A percentile compares a stretch with the other conserved stretches of the same genome.
phyloP scores from a whole-genome alignment of 1,139 yeast genomes.

The Sugiyamaella xylanicola region DNA sequence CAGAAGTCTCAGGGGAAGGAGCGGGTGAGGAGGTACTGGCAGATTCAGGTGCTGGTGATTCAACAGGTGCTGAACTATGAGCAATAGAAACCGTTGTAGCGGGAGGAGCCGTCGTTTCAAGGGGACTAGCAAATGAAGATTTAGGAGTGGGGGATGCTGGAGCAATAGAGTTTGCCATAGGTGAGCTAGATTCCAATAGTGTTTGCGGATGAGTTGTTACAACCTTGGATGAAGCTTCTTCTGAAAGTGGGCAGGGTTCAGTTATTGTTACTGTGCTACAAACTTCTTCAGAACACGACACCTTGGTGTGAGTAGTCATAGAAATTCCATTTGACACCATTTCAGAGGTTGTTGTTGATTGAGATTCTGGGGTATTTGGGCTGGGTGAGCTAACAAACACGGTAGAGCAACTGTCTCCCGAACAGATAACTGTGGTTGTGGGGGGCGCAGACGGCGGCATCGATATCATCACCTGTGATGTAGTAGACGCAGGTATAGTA shows the following conservation, averaged over 20 bases:
- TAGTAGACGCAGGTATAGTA: neutral
- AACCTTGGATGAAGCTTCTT: neutral
- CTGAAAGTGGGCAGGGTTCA: slow-evolving; percentile 1
- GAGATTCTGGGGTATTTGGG: neutral
- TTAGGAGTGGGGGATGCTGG: no score
- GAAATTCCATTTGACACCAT: neutral
- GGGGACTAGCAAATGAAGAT: neutral
- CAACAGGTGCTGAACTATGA: neutral
- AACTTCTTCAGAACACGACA: neutral
- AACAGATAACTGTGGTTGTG: neutral
- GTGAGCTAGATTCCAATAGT: neutral
- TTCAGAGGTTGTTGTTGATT: neutral
- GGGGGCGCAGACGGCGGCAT: neutral
- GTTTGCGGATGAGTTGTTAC: no score
- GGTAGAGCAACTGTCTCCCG: neutral
- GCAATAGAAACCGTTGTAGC: neutral
- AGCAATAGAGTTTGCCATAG: neutral
- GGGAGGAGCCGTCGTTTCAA: neutral
- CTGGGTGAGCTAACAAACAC: neutral
- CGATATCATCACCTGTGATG: neutral
- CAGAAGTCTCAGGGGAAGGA: neutral
- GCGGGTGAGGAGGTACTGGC: slow-evolving; percentile 1
- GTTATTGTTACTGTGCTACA: slow-evolving; percentile 4
- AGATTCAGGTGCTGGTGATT: neutral
- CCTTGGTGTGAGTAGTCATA: neutral